Evolutionary conservation across 148 eudicot genomes (phyloP).

Genomic region (Nepenthes gracilis): DNA sequence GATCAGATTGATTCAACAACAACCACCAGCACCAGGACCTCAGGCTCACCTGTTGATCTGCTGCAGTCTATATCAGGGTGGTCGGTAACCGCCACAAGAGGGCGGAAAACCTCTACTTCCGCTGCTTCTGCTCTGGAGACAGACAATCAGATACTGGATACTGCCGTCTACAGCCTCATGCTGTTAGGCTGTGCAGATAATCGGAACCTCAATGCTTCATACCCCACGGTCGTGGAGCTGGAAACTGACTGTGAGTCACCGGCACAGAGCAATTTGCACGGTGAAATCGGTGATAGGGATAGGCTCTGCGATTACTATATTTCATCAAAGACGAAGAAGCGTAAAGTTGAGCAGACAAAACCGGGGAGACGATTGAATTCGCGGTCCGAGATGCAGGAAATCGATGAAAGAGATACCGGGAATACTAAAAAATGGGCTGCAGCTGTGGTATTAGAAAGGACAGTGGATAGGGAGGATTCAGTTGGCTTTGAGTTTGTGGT

Average conservation of each 20-base stretch:
- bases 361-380: no score
- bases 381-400: no score
- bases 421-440: no score
- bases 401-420: no score
- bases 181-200: slow-evolving; percentile 2
- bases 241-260: background rate
- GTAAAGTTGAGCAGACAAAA: background rate
- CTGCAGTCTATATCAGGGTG: slow-evolving; percentile 12
- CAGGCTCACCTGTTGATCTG: slow-evolving; percentile 1
- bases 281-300: background rate
- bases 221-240: background rate
- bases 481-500: background rate
- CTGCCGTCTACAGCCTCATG: slow-evolving; percentile 9
- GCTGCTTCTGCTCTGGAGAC: background rate
- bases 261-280: no score
- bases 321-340: slow-evolving; percentile 1
- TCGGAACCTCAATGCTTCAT: no score
- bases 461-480: no score
- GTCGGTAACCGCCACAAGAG: slow-evolving; percentile 21
- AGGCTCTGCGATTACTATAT: background rate
- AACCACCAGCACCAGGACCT: background rate
- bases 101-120: slow-evolving; percentile 7
- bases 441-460: no score
- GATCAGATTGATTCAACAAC: background rate
- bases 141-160: background rate